These are phyloP conservation scores for Ophiostoma perfectum DNA, from an alignment of 2,329 filamentous ascomycete genomes.

Conservation along the genomic window DNA sequence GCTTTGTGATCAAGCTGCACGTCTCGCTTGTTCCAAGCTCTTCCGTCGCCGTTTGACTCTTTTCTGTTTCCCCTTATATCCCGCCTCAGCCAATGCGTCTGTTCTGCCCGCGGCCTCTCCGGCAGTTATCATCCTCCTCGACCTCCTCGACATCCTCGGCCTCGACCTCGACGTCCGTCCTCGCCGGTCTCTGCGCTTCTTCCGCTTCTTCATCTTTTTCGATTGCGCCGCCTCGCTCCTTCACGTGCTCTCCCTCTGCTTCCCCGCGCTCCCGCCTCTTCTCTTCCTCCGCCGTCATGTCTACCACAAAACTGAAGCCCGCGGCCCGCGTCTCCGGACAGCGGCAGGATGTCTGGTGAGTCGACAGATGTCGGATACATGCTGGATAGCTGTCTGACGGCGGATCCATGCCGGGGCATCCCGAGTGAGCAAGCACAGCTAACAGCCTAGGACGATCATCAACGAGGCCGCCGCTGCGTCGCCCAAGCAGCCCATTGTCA, in stretches of 20 bases:
- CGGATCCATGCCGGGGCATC: neutral
- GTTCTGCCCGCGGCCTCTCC: slow-evolving; percentile 10
- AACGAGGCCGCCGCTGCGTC: slow-evolving; percentile 49
- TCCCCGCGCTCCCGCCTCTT: neutral
- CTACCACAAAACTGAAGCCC: slow-evolving; percentile 35
- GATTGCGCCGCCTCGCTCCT: no score
- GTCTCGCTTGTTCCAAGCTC: neutral
- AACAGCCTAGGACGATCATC: slow-evolving; percentile 42
- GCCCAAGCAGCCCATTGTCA: slow-evolving; percentile 48
- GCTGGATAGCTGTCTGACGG: neutral
- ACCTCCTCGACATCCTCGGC: neutral
- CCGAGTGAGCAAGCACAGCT: neutral
- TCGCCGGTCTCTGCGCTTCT: neutral
- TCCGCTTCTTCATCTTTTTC: neutral
- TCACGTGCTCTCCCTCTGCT: neutral
- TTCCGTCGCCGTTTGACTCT: neutral
- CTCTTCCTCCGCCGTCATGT: slow-evolving; percentile 17
- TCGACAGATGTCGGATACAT: neutral
- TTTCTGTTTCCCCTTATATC: neutral
- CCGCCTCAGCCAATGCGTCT: slow-evolving; percentile 11
- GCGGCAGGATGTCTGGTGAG: slow-evolving; percentile 40
- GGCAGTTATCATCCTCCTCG: neutral
- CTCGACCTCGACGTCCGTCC: slow-evolving; percentile 1
- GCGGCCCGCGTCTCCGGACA: slow-evolving; percentile 38
- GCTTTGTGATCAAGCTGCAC: neutral